A percentile compares a stretch with the other conserved stretches of the same genome.
These are phyloP conservation scores for Huiozyma sinensis DNA, from an alignment of 805 yeast genomes.

Conservation along the genomic window DNA sequence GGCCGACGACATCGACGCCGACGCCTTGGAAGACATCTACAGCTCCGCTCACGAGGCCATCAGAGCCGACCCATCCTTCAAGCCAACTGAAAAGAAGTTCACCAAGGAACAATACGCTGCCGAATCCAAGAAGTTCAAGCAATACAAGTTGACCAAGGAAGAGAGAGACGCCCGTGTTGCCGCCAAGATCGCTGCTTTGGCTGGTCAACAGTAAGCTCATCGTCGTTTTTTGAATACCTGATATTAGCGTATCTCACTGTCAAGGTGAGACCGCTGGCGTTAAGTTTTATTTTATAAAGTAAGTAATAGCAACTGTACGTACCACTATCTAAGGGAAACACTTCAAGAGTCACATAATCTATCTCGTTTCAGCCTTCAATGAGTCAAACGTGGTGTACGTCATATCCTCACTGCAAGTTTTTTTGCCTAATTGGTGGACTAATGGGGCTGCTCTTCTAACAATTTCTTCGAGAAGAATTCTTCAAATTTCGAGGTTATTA, in stretches of 20 bases:
- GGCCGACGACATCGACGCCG: conserved; percentile 95
- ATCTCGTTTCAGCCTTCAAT: too few relatives aligned
- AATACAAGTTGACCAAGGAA: conserved; percentile 77
- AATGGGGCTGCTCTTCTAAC: too few relatives aligned
- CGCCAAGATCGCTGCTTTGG: conserved; percentile 89
- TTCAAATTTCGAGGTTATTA: too few relatives aligned
- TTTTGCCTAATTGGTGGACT: too few relatives aligned
- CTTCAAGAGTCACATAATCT: too few relatives aligned
- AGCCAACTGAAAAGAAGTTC: conserved; percentile 84
- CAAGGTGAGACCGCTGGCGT: too few relatives aligned
- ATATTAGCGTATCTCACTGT: background rate
- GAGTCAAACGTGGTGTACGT: too few relatives aligned
- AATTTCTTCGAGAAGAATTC: too few relatives aligned
- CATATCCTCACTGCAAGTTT: too few relatives aligned
- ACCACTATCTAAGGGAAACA: too few relatives aligned
- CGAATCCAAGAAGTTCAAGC: conserved; percentile 86
- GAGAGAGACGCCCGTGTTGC: conserved; percentile 84
- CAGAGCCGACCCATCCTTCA: conserved; percentile 91
- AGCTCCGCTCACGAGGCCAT: conserved; percentile 86
- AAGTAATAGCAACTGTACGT: too few relatives aligned
- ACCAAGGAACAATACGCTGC: conserved; percentile 98
- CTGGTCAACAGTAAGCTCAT: conserved; percentile 29
- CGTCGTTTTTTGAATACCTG: background rate
- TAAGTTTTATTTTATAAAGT: too few relatives aligned
- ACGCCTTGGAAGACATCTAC: conserved; percentile 92